Base-by-base conservation (phyloP, 768 basidiomycete species). In the Rhizopogon vesiculosus region DNA sequence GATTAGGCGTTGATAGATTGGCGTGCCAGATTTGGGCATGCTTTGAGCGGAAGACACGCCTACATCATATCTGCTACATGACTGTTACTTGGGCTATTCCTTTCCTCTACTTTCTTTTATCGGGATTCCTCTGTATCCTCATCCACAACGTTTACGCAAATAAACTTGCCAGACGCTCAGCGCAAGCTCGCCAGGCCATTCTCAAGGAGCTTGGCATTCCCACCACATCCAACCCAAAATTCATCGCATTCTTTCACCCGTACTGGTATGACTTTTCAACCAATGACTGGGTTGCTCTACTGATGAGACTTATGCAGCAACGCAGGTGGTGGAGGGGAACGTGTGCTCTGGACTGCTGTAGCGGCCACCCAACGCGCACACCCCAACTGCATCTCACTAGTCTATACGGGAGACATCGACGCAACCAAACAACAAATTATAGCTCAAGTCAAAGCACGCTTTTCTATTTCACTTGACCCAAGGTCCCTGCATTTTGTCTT, bases 241-340 rank as follows among this genome's bases (percentile, higher is more conserved):
- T 94, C 18, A 75, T 94, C 2, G 94, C 89, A 0, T 89, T 95
- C 73, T 96, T 97, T 67, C 95, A 98, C 74, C 95, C 95, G 0
- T 98, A 95, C 68, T 98, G 94, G 94, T 94, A 63, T 72, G 83
- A 64, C 13, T 5, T 43, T 16, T 45, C 42, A 38, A 56, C 10
- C 3, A 19, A 42, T 48, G 19, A 18, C 42, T 55, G 40, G 45
- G 18, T 42, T 22, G 22, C 29, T 31, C 43, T 5, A 60, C 69
- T 78, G 66, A 76, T 73, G 71, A 64, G 66, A 69, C 67, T 59
- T 49, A 51, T 46, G 40, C 45, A 87, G 96, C 66, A 97, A 98
- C 78, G 94, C 95, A 39, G 95, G 96, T 0, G 96, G 96, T 10
- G 97, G 96, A 28, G 96, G 97, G 1, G 96, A 98, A 70, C 84